A percentile compares a stretch with the other conserved stretches of the same genome.
phyloP scores from a whole-genome alignment of 2,329 filamentous ascomycete genomes.

The Colletotrichum magnum region DNA sequence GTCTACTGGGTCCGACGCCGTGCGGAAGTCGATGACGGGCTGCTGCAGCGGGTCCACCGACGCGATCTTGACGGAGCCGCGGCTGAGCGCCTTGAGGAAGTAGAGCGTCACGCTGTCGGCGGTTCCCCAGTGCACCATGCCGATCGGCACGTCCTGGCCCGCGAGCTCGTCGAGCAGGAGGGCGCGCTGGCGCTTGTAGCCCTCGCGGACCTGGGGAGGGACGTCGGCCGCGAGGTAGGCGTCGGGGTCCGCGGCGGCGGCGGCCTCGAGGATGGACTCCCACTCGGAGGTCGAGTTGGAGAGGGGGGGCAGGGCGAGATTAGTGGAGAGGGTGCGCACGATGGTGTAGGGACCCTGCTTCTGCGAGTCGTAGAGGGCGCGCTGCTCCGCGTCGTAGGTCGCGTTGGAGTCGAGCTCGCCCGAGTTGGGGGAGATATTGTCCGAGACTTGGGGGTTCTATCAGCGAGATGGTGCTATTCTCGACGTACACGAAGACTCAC shows the following conservation, averaged over 20 bases:
- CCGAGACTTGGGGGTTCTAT: slow-evolving; percentile 34
- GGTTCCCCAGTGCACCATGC: slow-evolving; percentile 52
- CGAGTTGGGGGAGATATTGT: slow-evolving; percentile 47
- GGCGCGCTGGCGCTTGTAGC: slow-evolving; percentile 53
- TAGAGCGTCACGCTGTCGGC: slow-evolving; percentile 49
- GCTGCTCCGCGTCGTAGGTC: slow-evolving; percentile 51
- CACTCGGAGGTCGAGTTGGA: slow-evolving; percentile 49
- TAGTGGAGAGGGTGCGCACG: slow-evolving; percentile 46
- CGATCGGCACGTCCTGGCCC: slow-evolving; percentile 44
- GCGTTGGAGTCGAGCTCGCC: slow-evolving; percentile 49
- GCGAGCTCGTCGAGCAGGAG: slow-evolving; percentile 48
- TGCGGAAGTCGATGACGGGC: slow-evolving; percentile 57
- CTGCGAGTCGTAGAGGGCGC: slow-evolving; percentile 48
- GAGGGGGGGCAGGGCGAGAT: slow-evolving; percentile 51
- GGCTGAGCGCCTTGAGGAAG: slow-evolving; percentile 54
- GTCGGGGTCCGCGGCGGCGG: slow-evolving; percentile 48
- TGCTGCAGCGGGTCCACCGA: slow-evolving; percentile 49
- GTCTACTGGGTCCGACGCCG: slow-evolving; percentile 55
- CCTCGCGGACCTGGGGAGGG: slow-evolving; percentile 52
- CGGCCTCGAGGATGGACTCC: slow-evolving; percentile 44
- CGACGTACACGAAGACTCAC: slow-evolving; percentile 18
- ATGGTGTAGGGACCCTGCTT: slow-evolving; percentile 50
- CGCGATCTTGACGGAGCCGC: slow-evolving; percentile 57
- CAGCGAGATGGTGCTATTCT: background rate
- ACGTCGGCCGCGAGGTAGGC: slow-evolving; percentile 49